Conservation (phyloP, 805 yeast genomes). For the Clavispora santaluciae region DNA sequence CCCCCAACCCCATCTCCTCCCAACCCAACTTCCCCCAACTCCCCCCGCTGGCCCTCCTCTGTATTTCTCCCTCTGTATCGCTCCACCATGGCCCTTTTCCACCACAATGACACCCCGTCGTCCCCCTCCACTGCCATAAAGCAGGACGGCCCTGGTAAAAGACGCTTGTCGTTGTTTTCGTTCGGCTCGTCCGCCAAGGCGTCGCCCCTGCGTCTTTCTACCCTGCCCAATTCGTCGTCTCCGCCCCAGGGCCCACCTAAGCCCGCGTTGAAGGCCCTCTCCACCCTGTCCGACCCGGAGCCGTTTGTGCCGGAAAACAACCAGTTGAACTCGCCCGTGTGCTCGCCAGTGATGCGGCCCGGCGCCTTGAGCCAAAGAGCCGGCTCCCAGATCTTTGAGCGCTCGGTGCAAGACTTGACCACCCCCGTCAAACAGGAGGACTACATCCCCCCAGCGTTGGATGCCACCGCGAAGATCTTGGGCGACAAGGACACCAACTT, state of each 20-base stretch:
- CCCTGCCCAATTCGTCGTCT: slow-evolving; percentile 14
- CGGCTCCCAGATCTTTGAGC: slow-evolving; percentile 33
- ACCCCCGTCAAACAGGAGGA: slow-evolving; percentile 47
- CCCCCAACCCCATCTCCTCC: too few relatives aligned
- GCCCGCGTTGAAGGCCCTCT: too few relatives aligned
- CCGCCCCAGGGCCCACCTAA: too few relatives aligned
- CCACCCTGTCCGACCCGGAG: slow-evolving; percentile 1
- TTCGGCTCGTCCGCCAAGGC: slow-evolving; percentile 13
- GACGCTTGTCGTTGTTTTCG: slow-evolving; percentile 22
- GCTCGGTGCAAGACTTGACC: slow-evolving; percentile 35
- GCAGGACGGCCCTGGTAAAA: slow-evolving; percentile 5
- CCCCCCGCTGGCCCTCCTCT: too few relatives aligned
- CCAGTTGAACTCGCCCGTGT: slow-evolving; percentile 11
- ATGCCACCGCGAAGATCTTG: slow-evolving; percentile 65
- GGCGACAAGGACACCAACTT: slow-evolving; percentile 57
- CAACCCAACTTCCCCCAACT: too few relatives aligned
- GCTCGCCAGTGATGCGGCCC: slow-evolving; percentile 12
- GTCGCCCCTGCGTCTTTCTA: slow-evolving; percentile 4
- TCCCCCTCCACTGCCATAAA: background rate
- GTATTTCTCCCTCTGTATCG: background rate
- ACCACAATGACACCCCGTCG: background rate
- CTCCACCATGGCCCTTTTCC: slow-evolving; percentile 4
- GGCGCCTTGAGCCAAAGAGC: slow-evolving; percentile 16
- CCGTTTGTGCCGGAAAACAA: slow-evolving; percentile 1
- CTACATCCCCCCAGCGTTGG: slow-evolving; percentile 75